Percentiles rank a stretch among this genome's conserved stretches.
Conservation (phyloP, 164 flowering plant species). For the Saururus chinensis region DNA sequence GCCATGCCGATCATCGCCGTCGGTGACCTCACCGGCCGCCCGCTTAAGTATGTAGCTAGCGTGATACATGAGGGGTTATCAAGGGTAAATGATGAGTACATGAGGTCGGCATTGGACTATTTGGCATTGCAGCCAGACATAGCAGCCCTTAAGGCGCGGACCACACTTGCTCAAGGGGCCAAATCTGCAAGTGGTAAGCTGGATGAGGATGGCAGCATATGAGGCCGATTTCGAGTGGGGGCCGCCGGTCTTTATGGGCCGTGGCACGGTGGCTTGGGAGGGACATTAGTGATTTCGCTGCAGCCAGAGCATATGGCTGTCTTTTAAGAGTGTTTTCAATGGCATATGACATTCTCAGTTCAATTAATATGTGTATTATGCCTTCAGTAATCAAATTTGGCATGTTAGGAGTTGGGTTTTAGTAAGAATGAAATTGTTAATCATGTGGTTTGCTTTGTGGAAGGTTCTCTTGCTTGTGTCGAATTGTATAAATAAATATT, state of each 20-base stretch:
- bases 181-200: background rate
- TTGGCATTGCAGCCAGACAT: conserved; percentile 12
- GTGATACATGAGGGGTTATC: conserved; percentile 11
- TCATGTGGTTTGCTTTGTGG: no score
- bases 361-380: no score
- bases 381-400: no score
- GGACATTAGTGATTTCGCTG: background rate
- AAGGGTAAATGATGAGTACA: conserved; percentile 16
- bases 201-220: background rate
- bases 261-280: background rate
- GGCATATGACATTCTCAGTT: no score
- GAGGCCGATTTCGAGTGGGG: background rate
- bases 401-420: no score
- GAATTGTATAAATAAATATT: no score
- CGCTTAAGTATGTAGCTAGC: conserved; percentile 4
- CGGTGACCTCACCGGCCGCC: conserved; percentile 9
- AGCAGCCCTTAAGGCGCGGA: background rate
- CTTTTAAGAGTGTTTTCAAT: no score
- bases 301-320: background rate
- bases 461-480: no score
- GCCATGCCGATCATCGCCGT: conserved; percentile 3
- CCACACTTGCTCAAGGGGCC: background rate
- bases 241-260: background rate
- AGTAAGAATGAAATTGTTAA: no score
- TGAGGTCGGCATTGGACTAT: conserved; percentile 24